phyloP scores from a whole-genome alignment of 2,329 filamentous ascomycete species.

The Aschersonia sp. region DNA sequence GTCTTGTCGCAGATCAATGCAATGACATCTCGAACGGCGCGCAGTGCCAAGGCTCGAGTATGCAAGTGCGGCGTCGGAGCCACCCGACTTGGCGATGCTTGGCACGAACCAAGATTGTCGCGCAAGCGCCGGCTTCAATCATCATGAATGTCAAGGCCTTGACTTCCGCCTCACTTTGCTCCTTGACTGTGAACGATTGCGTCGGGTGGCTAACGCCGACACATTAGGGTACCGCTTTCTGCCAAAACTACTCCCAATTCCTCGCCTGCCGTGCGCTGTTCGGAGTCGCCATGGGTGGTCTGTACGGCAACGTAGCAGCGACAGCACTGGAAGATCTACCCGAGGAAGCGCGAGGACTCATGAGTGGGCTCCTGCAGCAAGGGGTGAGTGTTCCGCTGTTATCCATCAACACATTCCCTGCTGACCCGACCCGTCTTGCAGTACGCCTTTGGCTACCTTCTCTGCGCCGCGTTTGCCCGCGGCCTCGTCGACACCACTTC shows the following conservation, averaged over 20 bases:
- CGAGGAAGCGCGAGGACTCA: constrained; percentile 51
- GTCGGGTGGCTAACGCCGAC: neutral
- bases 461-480: constrained; percentile 41
- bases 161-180: neutral
- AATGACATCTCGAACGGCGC: neutral
- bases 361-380: constrained; percentile 64
- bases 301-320: constrained; percentile 66
- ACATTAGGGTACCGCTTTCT: constrained; percentile 48
- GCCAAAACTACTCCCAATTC: constrained; percentile 53
- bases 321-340: constrained; percentile 67
- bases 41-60: neutral
- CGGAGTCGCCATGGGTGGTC: constrained; percentile 68
- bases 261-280: constrained; percentile 62
- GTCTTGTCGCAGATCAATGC: neutral
- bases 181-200: neutral
- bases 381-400: constrained; percentile 25
- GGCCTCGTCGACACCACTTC: constrained; percentile 62
- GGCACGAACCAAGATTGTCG: neutral
- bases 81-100: constrained; percentile 4
- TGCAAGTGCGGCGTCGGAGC: neutral
- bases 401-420: neutral
- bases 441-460: constrained; percentile 52
- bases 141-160: neutral
- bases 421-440: constrained; percentile 4
- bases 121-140: neutral